A percentile compares a stretch with the other conserved stretches of the same genome.
Conservation (phyloP, 2,329 filamentous ascomycete genomes). For the Dactylonectria macrodidyma region DNA sequence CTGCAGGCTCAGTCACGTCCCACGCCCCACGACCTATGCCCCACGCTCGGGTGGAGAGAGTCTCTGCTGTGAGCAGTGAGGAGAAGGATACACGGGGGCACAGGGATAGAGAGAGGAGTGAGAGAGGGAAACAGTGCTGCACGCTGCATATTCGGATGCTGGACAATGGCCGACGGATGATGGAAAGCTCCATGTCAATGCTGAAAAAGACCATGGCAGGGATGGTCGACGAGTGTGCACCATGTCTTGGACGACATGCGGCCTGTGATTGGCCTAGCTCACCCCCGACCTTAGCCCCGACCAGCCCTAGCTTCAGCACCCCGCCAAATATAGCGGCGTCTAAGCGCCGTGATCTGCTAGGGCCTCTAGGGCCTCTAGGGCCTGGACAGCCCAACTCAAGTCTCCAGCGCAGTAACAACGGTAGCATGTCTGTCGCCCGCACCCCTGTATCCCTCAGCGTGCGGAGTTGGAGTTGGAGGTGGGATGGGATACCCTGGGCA, state of each 20-base stretch:
- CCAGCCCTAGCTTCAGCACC: constrained; percentile 38
- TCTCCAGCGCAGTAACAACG: no score
- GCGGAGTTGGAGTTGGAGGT: background rate
- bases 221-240: constrained; percentile 16
- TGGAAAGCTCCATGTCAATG: background rate
- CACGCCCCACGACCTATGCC: constrained; percentile 2
- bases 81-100: background rate
- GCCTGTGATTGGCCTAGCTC: constrained; percentile 18
- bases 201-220: constrained; percentile 20
- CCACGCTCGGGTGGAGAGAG: background rate
- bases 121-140: background rate
- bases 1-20: constrained; percentile 29
- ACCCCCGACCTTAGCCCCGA: constrained; percentile 27
- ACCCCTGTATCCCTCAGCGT: background rate
- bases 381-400: no score
- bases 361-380: background rate
- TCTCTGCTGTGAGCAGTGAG: background rate
- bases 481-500: constrained; percentile 1
- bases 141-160: background rate
- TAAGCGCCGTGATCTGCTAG: constrained; percentile 35
- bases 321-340: constrained; percentile 50
- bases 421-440: background rate
- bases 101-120: no score
- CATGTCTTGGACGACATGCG: constrained; percentile 18
- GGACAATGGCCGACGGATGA: background rate